phyloP scores from a whole-genome alignment of 2,329 filamentous ascomycete genomes.

The Arthrobotrys entomopaga region DNA sequence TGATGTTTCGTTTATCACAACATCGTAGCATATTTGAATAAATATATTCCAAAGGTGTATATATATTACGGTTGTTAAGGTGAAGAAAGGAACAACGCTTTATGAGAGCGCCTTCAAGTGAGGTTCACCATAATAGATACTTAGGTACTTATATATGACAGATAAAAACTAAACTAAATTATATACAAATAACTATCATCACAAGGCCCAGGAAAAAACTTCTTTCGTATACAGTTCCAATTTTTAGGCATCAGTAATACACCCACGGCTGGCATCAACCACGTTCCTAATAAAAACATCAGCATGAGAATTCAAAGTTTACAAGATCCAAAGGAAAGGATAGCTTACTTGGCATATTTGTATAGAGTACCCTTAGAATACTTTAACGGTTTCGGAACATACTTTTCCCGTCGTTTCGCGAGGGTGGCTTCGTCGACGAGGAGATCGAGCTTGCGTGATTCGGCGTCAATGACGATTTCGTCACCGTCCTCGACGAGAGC shows the following conservation, averaged over 20 bases:
- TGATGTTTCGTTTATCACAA: conserved; percentile 72
- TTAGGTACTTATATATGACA: too few species aligned
- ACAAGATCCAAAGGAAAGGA: not conserved
- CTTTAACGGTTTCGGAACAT: conserved; percentile 68
- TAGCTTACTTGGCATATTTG: conserved; percentile 67
- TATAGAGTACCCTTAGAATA: conserved; percentile 70
- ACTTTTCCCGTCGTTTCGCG: conserved; percentile 66
- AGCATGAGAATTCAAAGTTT: not conserved
- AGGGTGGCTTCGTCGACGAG: conserved; percentile 67
- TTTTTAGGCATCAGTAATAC: conserved; percentile 67
- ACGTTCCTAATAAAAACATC: conserved; percentile 62
- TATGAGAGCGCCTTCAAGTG: too few species aligned
- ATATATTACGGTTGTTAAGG: not conserved
- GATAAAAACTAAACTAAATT: not conserved
- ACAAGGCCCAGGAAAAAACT: too few species aligned
- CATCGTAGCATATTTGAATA: conserved; percentile 14
- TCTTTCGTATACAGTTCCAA: not conserved
- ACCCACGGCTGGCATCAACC: conserved; percentile 69
- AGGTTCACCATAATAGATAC: too few species aligned
- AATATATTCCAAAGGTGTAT: not conserved
- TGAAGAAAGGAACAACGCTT: conserved; percentile 2
- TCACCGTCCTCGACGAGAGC: conserved; percentile 70
- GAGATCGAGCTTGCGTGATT: conserved; percentile 68
- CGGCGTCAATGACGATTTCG: conserved; percentile 71
- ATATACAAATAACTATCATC: conserved; percentile 7